Percentiles rank a stretch among this genome's conserved stretches.
These are phyloP conservation scores for Coemansia umbellata DNA, from an alignment of 192 early-diverging fungal species.

Conservation along the genomic window DNA sequence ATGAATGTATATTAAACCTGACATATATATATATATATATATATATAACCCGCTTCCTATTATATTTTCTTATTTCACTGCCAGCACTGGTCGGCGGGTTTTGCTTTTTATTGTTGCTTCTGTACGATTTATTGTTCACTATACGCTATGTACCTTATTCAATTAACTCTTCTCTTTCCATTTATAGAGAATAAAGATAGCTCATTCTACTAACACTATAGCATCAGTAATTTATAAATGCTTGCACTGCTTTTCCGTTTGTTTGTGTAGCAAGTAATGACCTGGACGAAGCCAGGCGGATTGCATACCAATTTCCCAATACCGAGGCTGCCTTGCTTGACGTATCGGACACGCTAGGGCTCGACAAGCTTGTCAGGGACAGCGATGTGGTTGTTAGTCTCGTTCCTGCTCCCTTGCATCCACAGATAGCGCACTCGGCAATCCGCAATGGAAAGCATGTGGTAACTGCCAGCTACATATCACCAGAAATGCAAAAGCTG, in stretches of 20 bases:
- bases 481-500: conserved; percentile 79
- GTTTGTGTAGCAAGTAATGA: conserved; percentile 75
- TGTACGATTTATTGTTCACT: too few species aligned
- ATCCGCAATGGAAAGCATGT: conserved; percentile 85
- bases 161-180: too few species aligned
- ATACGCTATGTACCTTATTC: too few species aligned
- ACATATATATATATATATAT: neutral
- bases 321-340: conserved; percentile 67
- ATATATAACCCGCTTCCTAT: too few species aligned
- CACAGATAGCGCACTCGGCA: conserved; percentile 55
- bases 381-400: conserved; percentile 90
- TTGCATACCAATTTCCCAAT: conserved; percentile 59
- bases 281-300: conserved; percentile 61
- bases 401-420: conserved; percentile 77
- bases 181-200: too few species aligned
- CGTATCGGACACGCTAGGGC: conserved; percentile 57
- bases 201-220: too few species aligned
- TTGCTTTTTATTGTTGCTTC: too few species aligned
- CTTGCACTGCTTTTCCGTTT: conserved; percentile 1
- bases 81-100: too few species aligned
- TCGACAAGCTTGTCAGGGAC: conserved; percentile 61
- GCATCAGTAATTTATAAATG: neutral
- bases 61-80: too few species aligned
- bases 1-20: conserved; percentile 3
- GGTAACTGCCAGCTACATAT: conserved; percentile 96